Evolutionary conservation across 2,329 filamentous ascomycete species (phyloP).

Genomic region (Proliferodiscus dingleyae): DNA sequence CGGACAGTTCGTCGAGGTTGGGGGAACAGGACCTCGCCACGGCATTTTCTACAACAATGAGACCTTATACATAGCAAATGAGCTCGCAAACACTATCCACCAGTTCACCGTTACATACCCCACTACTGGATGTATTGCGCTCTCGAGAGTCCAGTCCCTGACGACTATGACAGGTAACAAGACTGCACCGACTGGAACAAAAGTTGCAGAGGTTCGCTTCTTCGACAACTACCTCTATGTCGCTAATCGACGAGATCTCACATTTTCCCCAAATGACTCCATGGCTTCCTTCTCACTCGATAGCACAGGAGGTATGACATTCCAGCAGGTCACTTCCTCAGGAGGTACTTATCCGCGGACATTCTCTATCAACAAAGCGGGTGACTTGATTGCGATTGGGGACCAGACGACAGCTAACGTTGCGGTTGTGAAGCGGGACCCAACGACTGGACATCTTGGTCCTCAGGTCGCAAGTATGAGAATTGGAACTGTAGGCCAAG

Average conservation of each 20-base stretch:
- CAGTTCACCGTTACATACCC: conserved; percentile 35
- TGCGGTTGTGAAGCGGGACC: conserved; percentile 37
- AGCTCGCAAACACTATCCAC: conserved; percentile 39
- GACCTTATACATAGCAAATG: conserved; percentile 38
- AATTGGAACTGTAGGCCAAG: conserved; percentile 37
- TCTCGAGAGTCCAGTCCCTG: conserved; percentile 41
- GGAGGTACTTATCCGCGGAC: conserved; percentile 42
- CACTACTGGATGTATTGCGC: conserved; percentile 39
- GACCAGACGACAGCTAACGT: conserved; percentile 39
- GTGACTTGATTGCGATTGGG: conserved; percentile 39
- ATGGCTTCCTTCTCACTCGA: conserved; percentile 37
- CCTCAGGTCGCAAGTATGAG: conserved; percentile 36
- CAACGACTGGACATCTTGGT: conserved; percentile 36
- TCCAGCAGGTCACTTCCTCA: conserved; percentile 38
- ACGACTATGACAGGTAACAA: conserved; percentile 43
- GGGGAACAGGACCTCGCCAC: conserved; percentile 48
- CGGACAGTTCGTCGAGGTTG: conserved; percentile 30
- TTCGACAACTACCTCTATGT: conserved; percentile 52
- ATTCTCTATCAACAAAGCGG: conserved; percentile 40
- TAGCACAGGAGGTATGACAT: conserved; percentile 34
- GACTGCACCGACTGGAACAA: conserved; percentile 41
- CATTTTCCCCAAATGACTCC: conserved; percentile 47
- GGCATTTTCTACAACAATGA: conserved; percentile 40
- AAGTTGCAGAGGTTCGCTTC: conserved; percentile 51
- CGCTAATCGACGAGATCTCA: conserved; percentile 57